Percentiles rank a stretch among this genome's conserved stretches.
Evolutionary conservation across 2,329 filamentous ascomycete genomes (phyloP).

Genomic region (Penicillium sp.): DNA sequence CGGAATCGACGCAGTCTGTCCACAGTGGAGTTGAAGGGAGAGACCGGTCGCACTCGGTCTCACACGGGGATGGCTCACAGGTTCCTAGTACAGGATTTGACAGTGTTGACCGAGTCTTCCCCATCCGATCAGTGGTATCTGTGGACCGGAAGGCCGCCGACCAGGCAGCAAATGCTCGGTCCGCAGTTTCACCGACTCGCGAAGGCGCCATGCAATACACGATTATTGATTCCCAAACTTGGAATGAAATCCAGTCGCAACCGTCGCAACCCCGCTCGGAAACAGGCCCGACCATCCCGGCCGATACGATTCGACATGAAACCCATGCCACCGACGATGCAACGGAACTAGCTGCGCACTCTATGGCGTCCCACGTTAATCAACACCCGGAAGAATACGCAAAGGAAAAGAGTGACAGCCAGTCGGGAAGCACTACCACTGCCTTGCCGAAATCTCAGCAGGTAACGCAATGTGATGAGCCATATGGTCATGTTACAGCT

Average conservation of each 20-base stretch:
- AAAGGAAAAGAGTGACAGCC: slow-evolving; percentile 7
- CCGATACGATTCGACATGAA: slow-evolving; percentile 15
- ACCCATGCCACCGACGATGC: slow-evolving; percentile 11
- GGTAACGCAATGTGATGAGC: slow-evolving; percentile 29
- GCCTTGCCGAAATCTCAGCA: not conserved
- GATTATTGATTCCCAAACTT: slow-evolving; percentile 29
- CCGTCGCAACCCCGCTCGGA: not conserved
- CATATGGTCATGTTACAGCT: slow-evolving; percentile 60
- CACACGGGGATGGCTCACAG: slow-evolving; percentile 5
- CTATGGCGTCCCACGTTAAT: slow-evolving; percentile 17
- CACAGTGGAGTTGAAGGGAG: slow-evolving; percentile 4
- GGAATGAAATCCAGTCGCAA: slow-evolving; percentile 22
- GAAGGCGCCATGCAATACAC: slow-evolving; percentile 29
- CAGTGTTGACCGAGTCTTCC: slow-evolving; percentile 67
- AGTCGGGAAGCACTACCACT: slow-evolving; percentile 5
- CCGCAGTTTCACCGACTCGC: slow-evolving; percentile 19
- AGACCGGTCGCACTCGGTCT: slow-evolving; percentile 20
- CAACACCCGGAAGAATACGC: slow-evolving; percentile 23
- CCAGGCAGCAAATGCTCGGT: slow-evolving; percentile 24
- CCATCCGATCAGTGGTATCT: slow-evolving; percentile 77
- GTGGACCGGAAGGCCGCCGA: slow-evolving; percentile 58
- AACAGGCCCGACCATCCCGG: slow-evolving; percentile 8
- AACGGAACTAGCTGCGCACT: slow-evolving; percentile 21
- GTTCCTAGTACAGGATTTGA: slow-evolving; percentile 13
- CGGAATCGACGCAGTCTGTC: not conserved